Evolutionary conservation across 2,329 filamentous ascomycete genomes (phyloP), one percentile per base, ranked within the genome.

Genomic region (Aspergillus fructus): DNA sequence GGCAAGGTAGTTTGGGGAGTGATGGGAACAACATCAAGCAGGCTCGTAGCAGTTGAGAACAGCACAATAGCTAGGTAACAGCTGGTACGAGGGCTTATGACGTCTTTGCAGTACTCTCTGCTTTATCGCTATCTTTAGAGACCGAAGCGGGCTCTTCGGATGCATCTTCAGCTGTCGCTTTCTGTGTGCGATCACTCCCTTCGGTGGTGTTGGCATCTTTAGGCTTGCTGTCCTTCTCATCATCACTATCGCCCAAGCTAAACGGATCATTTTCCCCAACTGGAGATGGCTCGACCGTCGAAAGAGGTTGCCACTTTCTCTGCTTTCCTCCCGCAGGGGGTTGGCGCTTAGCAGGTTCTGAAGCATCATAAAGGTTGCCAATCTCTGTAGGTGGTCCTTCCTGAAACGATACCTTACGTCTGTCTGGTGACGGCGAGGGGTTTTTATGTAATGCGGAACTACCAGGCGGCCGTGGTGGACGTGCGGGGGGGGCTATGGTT

Each of bases 271-370:
- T 93, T 65, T 97, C 92, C 17, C 84, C 83, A 60, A 96, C 89
- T 13, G 93, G 93, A 62, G 85, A 88, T 1, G 93, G 91, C 62
- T 96, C 90, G 13, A 97, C 86, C 0, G 88, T 83, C 12, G 93
- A 91, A 66, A 99, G 79, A 9, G 94, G 93, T 75, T 99, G 93
- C 94, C 94, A 99, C 79, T 99, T 99, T 83, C 93, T 97, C 46
- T 85, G 76, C 78, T 92, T 94, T 63, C 78, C 76, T 48, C 81
- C 79, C n/a, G 68, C 65, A 4, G 72, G 68, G 48, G 79, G 72
- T 64, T 75, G 70, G 81, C 85, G 74, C 81, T 86, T 64, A 79
- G 79, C 27, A 75, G 81, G 52, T 78, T 77, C 71, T 71, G 87
- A 84, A 11, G 83, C 80, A 56, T 87, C 85, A 71, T 96, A 94